phyloP scores from a whole-genome alignment of 192 early-diverging fungal genomes.

The Coemansia sp. region DNA sequence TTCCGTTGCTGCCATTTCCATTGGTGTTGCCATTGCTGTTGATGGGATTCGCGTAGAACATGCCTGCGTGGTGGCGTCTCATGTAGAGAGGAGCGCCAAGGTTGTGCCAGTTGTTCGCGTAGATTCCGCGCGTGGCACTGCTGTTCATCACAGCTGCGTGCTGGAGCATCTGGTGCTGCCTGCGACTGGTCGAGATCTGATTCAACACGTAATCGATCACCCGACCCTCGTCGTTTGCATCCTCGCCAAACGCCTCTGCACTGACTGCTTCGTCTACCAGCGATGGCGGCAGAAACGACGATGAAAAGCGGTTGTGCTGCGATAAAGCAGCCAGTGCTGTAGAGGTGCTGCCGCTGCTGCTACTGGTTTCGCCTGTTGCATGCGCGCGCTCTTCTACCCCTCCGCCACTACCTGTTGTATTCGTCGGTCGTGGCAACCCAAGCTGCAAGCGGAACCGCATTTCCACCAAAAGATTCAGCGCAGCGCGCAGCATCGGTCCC shows the following conservation, averaged over 20 bases:
- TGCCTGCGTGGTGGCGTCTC: conserved; percentile 25
- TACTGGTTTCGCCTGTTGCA: neutral
- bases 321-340: neutral
- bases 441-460: conserved; percentile 54
- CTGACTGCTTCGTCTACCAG: neutral
- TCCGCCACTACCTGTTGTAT: neutral
- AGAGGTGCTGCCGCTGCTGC: neutral
- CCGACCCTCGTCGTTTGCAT: conserved; percentile 27
- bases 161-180: conserved; percentile 12
- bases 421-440: conserved; percentile 28
- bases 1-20: too few species aligned
- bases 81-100: conserved; percentile 43
- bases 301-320: neutral
- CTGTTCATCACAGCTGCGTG: conserved; percentile 3
- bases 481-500: conserved; percentile 52
- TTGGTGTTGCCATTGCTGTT: neutral
- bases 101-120: neutral
- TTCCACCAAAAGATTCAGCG: conserved; percentile 48
- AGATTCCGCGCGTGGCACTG: conserved; percentile 4
- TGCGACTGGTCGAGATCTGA: conserved; percentile 41
- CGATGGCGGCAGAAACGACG: neutral
- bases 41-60: conserved; percentile 4
- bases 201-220: conserved; percentile 47
- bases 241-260: conserved; percentile 26
- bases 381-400: neutral